phyloP scores from a whole-genome alignment of 345 rosid genomes.

The Syzygium jambos region DNA sequence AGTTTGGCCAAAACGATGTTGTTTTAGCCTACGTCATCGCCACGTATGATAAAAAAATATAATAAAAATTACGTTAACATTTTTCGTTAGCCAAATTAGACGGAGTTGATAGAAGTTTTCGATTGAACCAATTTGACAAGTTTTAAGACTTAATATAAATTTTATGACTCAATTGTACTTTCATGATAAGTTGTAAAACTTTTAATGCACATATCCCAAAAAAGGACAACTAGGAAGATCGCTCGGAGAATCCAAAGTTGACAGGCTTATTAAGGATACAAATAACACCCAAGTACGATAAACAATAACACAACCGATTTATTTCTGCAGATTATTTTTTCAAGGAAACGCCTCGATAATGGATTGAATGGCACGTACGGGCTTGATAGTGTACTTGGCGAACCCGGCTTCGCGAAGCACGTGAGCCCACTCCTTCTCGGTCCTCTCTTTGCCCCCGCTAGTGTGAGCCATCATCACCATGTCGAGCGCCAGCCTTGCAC shows the following conservation, averaged over 20 bases:
- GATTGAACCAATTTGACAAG: too few species aligned
- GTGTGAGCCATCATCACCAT: slow-evolving; percentile 80
- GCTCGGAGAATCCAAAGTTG: not conserved
- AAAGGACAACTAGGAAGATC: not conserved
- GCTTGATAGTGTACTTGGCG: slow-evolving; percentile 22
- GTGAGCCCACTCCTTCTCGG: slow-evolving; percentile 49
- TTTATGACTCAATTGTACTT: too few species aligned
- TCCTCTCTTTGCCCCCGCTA: slow-evolving; percentile 54
- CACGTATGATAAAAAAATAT: too few species aligned
- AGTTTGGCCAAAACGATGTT: too few species aligned
- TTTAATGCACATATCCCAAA: too few species aligned
- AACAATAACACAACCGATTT: not conserved
- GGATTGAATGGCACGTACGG: slow-evolving; percentile 22
- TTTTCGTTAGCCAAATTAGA: too few species aligned
- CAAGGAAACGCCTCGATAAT: slow-evolving; percentile 45
- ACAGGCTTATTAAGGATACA: not conserved
- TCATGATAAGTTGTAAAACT: too few species aligned
- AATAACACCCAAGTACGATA: not conserved
- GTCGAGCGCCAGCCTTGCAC: slow-evolving; percentile 44
- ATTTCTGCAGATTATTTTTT: not conserved
- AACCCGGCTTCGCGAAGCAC: slow-evolving; percentile 55
- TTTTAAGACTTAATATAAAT: too few species aligned
- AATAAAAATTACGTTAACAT: too few species aligned
- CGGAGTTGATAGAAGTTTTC: too few species aligned
- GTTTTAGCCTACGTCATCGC: too few species aligned